Evolutionary conservation across 106 monocot species (phyloP).

Genomic region (Vanilla planifolia): DNA sequence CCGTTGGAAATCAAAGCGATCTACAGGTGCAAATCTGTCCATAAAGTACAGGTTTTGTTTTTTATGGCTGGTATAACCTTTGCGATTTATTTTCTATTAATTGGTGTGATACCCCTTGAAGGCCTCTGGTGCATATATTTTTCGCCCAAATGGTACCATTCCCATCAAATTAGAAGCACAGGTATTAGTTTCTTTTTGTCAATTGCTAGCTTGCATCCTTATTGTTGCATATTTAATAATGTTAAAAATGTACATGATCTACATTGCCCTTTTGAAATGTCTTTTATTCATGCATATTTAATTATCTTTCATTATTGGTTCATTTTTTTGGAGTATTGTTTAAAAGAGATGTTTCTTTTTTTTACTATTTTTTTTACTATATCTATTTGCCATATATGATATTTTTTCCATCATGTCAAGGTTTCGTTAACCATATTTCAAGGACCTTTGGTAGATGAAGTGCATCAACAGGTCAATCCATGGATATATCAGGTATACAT

Average conservation of each 20-base stretch:
- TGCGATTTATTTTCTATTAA: no score
- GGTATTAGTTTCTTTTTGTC: constrained; percentile 31
- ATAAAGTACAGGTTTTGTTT: background rate
- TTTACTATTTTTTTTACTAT: no score
- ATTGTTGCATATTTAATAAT: background rate
- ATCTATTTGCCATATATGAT: no score
- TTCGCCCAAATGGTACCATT: constrained; percentile 72
- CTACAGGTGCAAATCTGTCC: constrained; percentile 46
- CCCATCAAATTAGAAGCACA: constrained; percentile 39
- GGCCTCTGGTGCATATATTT: constrained; percentile 97
- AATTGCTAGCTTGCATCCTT: background rate
- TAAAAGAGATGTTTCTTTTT: no score
- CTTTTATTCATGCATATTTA: no score
- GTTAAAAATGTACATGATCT: no score
- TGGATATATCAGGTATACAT: constrained; percentile 90
- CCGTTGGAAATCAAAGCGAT: constrained; percentile 49
- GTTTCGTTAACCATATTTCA: constrained; percentile 43
- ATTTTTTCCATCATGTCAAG: constrained; percentile 13
- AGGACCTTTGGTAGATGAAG: constrained; percentile 90
- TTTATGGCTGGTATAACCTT: no score
- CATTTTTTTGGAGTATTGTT: no score
- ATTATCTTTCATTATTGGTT: no score
- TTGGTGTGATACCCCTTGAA: constrained; percentile 19
- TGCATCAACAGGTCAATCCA: constrained; percentile 85
- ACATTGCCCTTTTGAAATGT: no score